Evolutionary conservation across 768 basidiomycete species (phyloP).

Genomic region (Termitomyces sp.): DNA sequence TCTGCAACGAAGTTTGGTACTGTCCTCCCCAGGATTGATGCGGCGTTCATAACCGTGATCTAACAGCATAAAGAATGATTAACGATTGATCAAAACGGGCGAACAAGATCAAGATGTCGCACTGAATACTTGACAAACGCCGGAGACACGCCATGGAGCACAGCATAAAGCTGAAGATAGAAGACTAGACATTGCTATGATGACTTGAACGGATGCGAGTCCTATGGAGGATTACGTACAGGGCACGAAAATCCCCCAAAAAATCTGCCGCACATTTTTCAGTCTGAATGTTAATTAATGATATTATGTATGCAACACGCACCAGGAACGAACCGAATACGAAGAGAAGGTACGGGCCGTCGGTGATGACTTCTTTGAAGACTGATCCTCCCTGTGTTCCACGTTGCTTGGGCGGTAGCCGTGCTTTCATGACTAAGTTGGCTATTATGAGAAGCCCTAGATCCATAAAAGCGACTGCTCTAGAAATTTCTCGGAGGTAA

Average conservation of each 20-base stretch:
- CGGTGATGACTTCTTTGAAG: conserved; percentile 32
- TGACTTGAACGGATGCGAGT: neutral
- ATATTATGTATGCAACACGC: conserved; percentile 3
- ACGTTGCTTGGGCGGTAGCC: conserved; percentile 26
- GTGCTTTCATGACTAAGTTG: conserved; percentile 39
- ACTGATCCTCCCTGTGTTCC: conserved; percentile 18
- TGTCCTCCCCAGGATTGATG: conserved; percentile 55
- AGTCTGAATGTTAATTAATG: neutral
- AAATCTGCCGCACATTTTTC: conserved; percentile 22
- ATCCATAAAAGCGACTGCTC: conserved; percentile 43
- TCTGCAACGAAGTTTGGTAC: conserved; percentile 54
- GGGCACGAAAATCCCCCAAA: conserved; percentile 49
- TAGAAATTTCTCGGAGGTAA: conserved; percentile 12
- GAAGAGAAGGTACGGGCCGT: conserved; percentile 39
- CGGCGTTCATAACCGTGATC: conserved; percentile 51
- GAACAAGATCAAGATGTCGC: conserved; percentile 1
- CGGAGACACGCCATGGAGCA: conserved; percentile 32
- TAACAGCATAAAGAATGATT: conserved; percentile 13
- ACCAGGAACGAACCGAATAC: conserved; percentile 37
- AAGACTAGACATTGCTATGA: conserved; percentile 30
- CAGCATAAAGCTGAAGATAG: conserved; percentile 48
- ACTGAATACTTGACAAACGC: conserved; percentile 43
- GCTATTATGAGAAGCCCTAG: conserved; percentile 40
- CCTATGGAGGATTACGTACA: conserved; percentile 28
- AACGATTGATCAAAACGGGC: neutral